Percentiles rank a stretch among this genome's conserved stretches.
Conservation (phyloP, 2,329 filamentous ascomycete genomes). For the Nothomitra cinnamomea region DNA sequence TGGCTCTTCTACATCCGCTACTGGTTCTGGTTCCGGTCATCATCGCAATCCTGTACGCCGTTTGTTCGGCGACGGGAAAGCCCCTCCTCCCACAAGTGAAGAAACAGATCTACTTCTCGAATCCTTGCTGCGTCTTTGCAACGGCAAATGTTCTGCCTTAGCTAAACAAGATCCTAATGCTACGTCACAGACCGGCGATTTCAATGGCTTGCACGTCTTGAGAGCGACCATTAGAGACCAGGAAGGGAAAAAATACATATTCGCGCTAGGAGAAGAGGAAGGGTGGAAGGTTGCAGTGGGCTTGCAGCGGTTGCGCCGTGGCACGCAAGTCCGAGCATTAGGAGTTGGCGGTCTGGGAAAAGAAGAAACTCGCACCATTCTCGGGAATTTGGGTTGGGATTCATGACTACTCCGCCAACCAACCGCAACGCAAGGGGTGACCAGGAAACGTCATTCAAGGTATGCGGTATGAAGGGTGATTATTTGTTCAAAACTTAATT, state of each 20-base stretch:
- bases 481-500: too few species aligned
- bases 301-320: conserved; percentile 41
- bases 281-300: conserved; percentile 50
- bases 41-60: conserved; percentile 22
- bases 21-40: conserved; percentile 21
- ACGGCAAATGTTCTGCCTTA: conserved; percentile 40
- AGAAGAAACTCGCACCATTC: conserved; percentile 27
- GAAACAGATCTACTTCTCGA: conserved; percentile 36
- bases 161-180: conserved; percentile 12
- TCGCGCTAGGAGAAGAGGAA: conserved; percentile 46
- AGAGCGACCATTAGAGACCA: conserved; percentile 48
- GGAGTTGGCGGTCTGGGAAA: conserved; percentile 39
- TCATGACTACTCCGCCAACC: neutral
- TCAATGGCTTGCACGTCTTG: conserved; percentile 41
- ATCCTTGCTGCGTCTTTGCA: conserved; percentile 45
- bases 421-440: neutral
- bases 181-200: conserved; percentile 25
- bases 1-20: conserved; percentile 25
- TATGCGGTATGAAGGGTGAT: too few species aligned
- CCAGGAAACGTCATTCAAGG: too few species aligned
- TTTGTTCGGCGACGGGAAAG: conserved; percentile 24
- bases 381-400: conserved; percentile 7
- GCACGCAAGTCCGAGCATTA: conserved; percentile 41
- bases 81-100: conserved; percentile 38
- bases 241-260: conserved; percentile 48